Percentiles rank a stretch among this genome's conserved stretches.
Conservation (phyloP, 306 rosid genomes). For the Cicer bijugum region DNA sequence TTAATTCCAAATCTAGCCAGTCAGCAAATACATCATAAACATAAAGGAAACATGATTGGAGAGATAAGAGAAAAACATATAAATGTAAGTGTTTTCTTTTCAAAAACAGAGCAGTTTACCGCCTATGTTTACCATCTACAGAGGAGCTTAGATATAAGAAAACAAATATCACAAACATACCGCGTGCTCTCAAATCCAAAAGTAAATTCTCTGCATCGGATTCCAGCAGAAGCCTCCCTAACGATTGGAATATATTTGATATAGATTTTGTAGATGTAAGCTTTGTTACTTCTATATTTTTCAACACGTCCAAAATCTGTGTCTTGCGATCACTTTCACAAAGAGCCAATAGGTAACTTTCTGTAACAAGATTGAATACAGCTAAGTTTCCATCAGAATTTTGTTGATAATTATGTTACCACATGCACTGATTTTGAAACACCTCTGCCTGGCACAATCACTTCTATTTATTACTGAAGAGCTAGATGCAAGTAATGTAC, state of each 20-base stretch:
- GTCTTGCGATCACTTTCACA: conserved; percentile 67
- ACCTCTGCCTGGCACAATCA: conserved; percentile 22
- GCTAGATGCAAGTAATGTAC: conserved; percentile 10
- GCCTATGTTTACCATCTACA: conserved; percentile 35
- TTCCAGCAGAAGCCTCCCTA: conserved; percentile 70
- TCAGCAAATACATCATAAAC: conserved; percentile 8
- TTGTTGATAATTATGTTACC: conserved; percentile 7
- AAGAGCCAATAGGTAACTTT: conserved; percentile 75
- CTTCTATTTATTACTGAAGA: conserved; percentile 29
- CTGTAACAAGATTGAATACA: conserved; percentile 57
- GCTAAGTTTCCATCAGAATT: conserved; percentile 34
- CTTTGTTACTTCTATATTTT: conserved; percentile 62
- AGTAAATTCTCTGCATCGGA: conserved; percentile 64
- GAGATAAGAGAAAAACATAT: conserved; percentile 8
- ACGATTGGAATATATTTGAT: conserved; percentile 57
- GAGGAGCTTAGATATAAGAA: conserved; percentile 41
- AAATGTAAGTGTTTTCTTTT: background rate
- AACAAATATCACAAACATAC: conserved; percentile 53
- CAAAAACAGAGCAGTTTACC: conserved; percentile 29
- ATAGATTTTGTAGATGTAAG: conserved; percentile 52
- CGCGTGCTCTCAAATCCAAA: conserved; percentile 56
- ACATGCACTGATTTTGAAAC: conserved; percentile 32
- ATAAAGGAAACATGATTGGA: conserved; percentile 4
- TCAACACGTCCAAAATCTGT: conserved; percentile 65
- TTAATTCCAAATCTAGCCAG: conserved; percentile 31